These are phyloP conservation scores for Sporisorium reilianum DNA, from an alignment of 1,284 basidiomycete species.

Conservation along the genomic window DNA sequence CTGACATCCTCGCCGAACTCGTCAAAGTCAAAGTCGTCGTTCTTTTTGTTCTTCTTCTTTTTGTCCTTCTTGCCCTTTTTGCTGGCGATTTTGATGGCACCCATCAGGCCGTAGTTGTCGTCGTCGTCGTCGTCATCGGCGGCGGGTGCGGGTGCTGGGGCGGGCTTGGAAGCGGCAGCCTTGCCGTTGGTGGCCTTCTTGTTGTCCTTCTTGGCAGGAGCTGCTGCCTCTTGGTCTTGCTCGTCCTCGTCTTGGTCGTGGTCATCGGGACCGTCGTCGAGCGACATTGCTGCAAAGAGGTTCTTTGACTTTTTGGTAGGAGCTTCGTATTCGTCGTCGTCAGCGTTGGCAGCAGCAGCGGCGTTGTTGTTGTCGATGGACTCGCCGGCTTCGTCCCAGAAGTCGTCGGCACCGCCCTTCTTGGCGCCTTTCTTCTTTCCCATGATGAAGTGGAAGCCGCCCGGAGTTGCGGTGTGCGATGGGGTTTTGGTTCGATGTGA, in stretches of 20 bases:
- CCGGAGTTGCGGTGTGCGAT: constrained; percentile 5
- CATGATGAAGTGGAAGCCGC: constrained; percentile 44
- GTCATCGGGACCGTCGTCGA: constrained; percentile 37
- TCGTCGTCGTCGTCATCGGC: constrained; percentile 50
- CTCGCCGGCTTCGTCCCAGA: constrained; percentile 63
- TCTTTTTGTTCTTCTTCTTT: constrained; percentile 61
- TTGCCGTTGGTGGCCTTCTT: constrained; percentile 34
- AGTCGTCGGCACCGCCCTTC: constrained; percentile 62
- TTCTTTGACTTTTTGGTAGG: constrained; percentile 35
- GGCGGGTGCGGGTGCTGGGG: constrained; percentile 27
- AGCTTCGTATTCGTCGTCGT: constrained; percentile 23
- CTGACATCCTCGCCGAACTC: constrained; percentile 62
- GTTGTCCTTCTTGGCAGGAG: constrained; percentile 38
- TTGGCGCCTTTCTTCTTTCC: constrained; percentile 64
- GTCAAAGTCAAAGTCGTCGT: constrained; percentile 64
- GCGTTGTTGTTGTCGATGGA: constrained; percentile 41
- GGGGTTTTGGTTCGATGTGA: background rate
- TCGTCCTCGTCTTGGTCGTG: constrained; percentile 35
- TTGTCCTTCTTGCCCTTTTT: constrained; percentile 63
- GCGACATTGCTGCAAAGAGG: constrained; percentile 48
- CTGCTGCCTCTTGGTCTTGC: constrained; percentile 17
- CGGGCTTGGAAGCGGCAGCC: constrained; percentile 19
- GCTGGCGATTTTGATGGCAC: constrained; percentile 47
- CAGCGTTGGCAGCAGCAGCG: constrained; percentile 5
- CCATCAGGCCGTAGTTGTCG: constrained; percentile 58